Percentiles rank a stretch among this genome's conserved stretches.
phyloP scores from a whole-genome alignment of 345 rosid species.

The Ceriops tagal region DNA sequence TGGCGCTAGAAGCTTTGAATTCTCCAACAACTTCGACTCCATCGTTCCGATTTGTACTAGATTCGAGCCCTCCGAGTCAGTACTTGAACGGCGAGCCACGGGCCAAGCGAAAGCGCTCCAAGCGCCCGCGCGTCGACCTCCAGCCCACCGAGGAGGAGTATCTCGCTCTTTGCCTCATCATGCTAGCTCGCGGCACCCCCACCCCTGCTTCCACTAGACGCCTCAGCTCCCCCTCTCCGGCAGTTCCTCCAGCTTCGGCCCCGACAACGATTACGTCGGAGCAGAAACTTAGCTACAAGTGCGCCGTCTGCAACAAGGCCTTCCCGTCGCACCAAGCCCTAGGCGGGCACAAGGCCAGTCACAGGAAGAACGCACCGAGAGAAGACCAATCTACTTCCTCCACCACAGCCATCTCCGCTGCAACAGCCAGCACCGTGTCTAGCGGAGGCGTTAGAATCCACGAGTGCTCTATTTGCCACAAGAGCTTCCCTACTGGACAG shows the following conservation, averaged over 20 bases:
- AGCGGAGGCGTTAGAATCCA: constrained; percentile 15
- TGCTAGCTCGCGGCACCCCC: constrained; percentile 33
- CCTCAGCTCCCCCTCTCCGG: constrained; percentile 7
- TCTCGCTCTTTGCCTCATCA: constrained; percentile 42
- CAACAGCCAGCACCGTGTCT: not conserved
- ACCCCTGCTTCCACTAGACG: not conserved
- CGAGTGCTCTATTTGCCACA: constrained; percentile 30
- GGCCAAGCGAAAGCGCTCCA: constrained; percentile 40
- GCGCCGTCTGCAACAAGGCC: constrained; percentile 19
- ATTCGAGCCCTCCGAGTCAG: constrained; percentile 7
- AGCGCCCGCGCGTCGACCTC: constrained; percentile 30
- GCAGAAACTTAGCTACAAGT: constrained; percentile 14
- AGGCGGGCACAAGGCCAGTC: constrained; percentile 34
- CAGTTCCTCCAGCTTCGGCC: not conserved
- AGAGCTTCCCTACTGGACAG: constrained; percentile 24
- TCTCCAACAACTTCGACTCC: constrained; percentile 46
- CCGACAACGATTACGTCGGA: not conserved
- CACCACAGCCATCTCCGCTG: not conserved
- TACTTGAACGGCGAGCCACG: constrained; percentile 24
- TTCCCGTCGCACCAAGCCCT: constrained; percentile 30
- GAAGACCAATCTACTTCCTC: constrained; percentile 15
- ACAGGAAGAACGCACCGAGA: constrained; percentile 15
- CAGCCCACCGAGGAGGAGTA: constrained; percentile 41
- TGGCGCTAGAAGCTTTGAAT: constrained; percentile 57
- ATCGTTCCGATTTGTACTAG: constrained; percentile 33